Conservation (phyloP, 352 stramenopile genomes). For the Phytophthora pini region DNA sequence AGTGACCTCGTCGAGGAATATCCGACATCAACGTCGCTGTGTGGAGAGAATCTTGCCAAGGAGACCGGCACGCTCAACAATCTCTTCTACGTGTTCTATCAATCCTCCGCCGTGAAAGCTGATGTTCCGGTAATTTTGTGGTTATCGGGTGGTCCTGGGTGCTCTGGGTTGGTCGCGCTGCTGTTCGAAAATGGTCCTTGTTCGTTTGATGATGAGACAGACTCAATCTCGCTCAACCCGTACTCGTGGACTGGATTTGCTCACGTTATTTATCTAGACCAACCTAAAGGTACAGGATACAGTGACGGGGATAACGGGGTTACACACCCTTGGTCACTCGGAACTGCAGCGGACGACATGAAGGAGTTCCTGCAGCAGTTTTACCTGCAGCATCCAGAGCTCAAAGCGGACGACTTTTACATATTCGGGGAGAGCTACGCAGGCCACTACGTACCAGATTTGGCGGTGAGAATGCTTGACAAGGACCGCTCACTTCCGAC, state of each 20-base stretch:
- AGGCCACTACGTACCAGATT: slow-evolving; percentile 95
- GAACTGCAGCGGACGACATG: slow-evolving; percentile 53
- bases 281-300: slow-evolving; percentile 88
- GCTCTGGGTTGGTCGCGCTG: slow-evolving; percentile 93
- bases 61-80: slow-evolving; percentile 68
- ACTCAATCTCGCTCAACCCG: slow-evolving; percentile 83
- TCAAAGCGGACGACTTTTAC: slow-evolving; percentile 82
- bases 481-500: slow-evolving; percentile 28
- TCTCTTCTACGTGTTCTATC: slow-evolving; percentile 83
- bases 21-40: slow-evolving; percentile 49
- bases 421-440: slow-evolving; percentile 96
- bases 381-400: slow-evolving; percentile 46
- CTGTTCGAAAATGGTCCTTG: slow-evolving; percentile 98
- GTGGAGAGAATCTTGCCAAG: slow-evolving; percentile 62
- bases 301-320: slow-evolving; percentile 31
- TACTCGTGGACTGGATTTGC: slow-evolving; percentile 95
- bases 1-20: slow-evolving; percentile 33
- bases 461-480: slow-evolving; percentile 80
- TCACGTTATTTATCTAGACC: slow-evolving; percentile 97
- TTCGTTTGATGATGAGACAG: slow-evolving; percentile 72
- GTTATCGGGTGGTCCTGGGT: slow-evolving; percentile 96
- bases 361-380: slow-evolving; percentile 63
- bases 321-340: slow-evolving; percentile 52
- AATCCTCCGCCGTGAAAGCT: slow-evolving; percentile 37
- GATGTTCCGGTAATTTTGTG: slow-evolving; percentile 93